Percentiles rank a stretch among this genome's conserved stretches.
Evolutionary conservation across 2,329 filamentous ascomycete genomes (phyloP).

Genomic region (Calonectria crousiana): DNA sequence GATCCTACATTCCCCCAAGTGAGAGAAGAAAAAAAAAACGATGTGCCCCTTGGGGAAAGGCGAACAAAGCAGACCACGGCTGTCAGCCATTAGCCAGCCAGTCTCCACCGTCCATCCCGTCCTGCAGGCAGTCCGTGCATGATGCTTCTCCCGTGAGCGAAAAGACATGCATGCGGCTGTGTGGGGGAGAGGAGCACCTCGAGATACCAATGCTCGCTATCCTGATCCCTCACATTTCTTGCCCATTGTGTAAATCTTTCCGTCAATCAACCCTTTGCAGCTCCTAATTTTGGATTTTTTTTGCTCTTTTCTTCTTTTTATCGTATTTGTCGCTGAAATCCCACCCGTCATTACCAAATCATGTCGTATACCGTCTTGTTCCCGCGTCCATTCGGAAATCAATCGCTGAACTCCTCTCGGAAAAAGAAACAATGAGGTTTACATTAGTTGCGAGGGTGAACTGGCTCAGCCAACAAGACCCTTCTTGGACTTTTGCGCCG

Average conservation of each 20-base stretch:
- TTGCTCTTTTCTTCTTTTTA: slow-evolving; percentile 7
- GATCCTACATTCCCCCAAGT: slow-evolving; percentile 1
- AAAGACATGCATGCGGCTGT: slow-evolving; percentile 13
- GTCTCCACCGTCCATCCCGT: slow-evolving; percentile 13
- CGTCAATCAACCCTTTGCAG: neutral
- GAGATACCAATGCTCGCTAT: neutral
- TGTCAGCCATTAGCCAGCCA: slow-evolving; percentile 25
- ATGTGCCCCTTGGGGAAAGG: slow-evolving; percentile 1
- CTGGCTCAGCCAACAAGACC: slow-evolving; percentile 51
- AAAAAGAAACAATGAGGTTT: slow-evolving; percentile 34
- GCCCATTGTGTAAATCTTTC: neutral
- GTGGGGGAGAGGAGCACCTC: slow-evolving; percentile 11
- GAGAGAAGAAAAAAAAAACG: neutral
- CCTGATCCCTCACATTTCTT: neutral
- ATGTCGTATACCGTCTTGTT: slow-evolving; percentile 38
- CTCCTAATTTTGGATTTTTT: slow-evolving; percentile 7
- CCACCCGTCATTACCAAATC: slow-evolving; percentile 38
- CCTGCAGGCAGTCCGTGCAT: slow-evolving; percentile 3
- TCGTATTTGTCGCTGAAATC: slow-evolving; percentile 1
- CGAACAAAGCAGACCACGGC: slow-evolving; percentile 26
- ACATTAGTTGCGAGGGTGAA: slow-evolving; percentile 31
- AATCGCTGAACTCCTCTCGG: slow-evolving; percentile 32
- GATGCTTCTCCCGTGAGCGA: slow-evolving; percentile 4
- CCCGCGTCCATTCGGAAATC: slow-evolving; percentile 36
- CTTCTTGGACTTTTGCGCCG: slow-evolving; percentile 51